Conservation (phyloP, 78 protist species). For the Dictyostelium brefeldianum region DNA sequence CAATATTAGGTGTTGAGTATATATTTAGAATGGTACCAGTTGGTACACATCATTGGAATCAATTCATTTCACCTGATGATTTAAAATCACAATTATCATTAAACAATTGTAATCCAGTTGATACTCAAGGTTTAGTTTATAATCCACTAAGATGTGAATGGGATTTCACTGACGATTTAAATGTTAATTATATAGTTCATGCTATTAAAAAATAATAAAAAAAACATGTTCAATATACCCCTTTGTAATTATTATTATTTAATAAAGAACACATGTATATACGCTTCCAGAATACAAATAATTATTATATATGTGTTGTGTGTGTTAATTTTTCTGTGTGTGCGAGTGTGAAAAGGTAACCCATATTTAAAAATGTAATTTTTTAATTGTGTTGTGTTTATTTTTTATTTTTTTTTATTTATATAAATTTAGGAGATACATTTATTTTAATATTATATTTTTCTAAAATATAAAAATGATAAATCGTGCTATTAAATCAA, state of each 20-base stretch:
- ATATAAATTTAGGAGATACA: no score
- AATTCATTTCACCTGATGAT: slow-evolving; percentile 29
- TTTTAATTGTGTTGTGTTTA: no score
- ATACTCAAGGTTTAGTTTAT: slow-evolving; percentile 41
- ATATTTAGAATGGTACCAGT: slow-evolving; percentile 36
- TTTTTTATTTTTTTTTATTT: no score
- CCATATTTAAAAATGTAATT: no score
- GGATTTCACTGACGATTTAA: slow-evolving; percentile 3
- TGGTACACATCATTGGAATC: slow-evolving; percentile 73
- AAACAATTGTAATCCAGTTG: background rate
- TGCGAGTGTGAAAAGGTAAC: no score
- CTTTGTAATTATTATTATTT: background rate
- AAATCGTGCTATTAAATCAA: no score
- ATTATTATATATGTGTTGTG: no score
- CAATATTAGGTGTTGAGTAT: slow-evolving; percentile 60
- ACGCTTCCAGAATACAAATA: no score
- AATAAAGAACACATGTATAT: no score
- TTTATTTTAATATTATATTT: background rate
- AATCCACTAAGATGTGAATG: slow-evolving; percentile 51
- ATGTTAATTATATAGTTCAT: slow-evolving; percentile 53
- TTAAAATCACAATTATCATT: background rate
- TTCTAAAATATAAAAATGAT: no score
- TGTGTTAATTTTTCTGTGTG: no score
- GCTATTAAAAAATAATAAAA: slow-evolving; percentile 37
- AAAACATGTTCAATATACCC: no score